Base-by-base conservation (phyloP, 2,329 filamentous ascomycete species). In the Neoascochyta sp. region DNA sequence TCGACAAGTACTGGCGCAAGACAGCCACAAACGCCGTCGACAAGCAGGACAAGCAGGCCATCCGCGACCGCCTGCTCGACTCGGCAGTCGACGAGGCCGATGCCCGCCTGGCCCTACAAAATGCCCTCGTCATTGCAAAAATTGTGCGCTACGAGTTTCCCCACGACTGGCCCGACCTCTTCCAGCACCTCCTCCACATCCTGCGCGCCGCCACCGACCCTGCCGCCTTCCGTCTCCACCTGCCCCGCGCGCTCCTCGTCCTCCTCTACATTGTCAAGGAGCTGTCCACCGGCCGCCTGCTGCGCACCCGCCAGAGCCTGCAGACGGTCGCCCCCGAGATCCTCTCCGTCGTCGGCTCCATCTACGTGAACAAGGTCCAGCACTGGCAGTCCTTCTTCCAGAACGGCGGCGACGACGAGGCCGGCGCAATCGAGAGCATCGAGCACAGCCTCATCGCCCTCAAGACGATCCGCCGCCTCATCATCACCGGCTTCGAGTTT, bases 1-100 rank as follows among this genome's bases (percentile, higher is more conserved):
- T 96, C 63, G 90, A 96, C 60, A 88, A 83, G 58, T 87, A 88
- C 63, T 98, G 92, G 92, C 77, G 92, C 56, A 86, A 74, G 57
- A 85, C 84, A 18, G 79, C 86, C 27, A 76, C 83, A 34, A 79
- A 81, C 64, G 73, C 76, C 5, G 74, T 83, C 5, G 65, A 62
- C 26, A 76, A 77, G 36, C 76, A 83, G 12, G 86, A 95, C 57
- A 95, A 92, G 63, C 68, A 74, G 7, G 58, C 75, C 20, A 92
- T 98, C 31, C 80, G 90, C 27, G 76, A 76, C 4, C 76, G 82
- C 14, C 69, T 95, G 13, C 74, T 95, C 7, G 75, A 86, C 42
- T 82, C 84, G 36, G 86, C 85, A 2, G 71, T 94, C 24, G 75
- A 80, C 47, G 90, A 96, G 59, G 75, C 77, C 1, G 81, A 90